A percentile compares a stretch with the other conserved stretches of the same genome.
Conservation (phyloP, 176 grass and related monocot genomes). For the Zizania latifolia region DNA sequence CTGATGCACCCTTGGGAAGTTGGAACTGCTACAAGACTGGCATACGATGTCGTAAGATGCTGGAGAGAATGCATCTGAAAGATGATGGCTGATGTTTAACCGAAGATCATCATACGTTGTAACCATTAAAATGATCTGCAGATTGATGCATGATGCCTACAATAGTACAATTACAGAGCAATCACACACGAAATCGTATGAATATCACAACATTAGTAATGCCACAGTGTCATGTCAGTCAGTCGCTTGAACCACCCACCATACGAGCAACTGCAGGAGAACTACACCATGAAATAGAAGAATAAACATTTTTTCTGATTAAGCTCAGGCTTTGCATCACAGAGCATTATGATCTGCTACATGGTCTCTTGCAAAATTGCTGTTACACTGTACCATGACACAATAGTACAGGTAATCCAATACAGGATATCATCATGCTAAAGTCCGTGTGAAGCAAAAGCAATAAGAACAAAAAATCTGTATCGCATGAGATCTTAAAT, state of each 20-base stretch:
- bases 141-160: not conserved
- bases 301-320: not conserved
- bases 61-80: not conserved
- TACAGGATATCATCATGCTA: not conserved
- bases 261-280: not conserved
- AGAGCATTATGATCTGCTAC: not conserved
- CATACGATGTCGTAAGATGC: not conserved
- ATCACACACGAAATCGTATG: not conserved
- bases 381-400: not conserved
- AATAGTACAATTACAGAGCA: not conserved
- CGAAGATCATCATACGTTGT: not conserved
- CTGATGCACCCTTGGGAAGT: not conserved
- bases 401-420: not conserved
- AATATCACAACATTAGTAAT: not conserved
- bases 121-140: not conserved
- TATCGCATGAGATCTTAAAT: not conserved
- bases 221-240: not conserved
- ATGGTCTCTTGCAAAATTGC: not conserved
- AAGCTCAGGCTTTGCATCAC: not conserved
- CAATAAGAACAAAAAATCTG: not conserved
- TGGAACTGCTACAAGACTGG: not conserved
- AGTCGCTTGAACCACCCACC: not conserved
- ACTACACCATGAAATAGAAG: not conserved
- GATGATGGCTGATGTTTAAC: not conserved
- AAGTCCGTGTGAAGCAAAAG: not conserved